These are phyloP conservation scores for Amesomyces nigricolor DNA, from an alignment of 2,329 filamentous ascomycete species.

Conservation along the genomic window DNA sequence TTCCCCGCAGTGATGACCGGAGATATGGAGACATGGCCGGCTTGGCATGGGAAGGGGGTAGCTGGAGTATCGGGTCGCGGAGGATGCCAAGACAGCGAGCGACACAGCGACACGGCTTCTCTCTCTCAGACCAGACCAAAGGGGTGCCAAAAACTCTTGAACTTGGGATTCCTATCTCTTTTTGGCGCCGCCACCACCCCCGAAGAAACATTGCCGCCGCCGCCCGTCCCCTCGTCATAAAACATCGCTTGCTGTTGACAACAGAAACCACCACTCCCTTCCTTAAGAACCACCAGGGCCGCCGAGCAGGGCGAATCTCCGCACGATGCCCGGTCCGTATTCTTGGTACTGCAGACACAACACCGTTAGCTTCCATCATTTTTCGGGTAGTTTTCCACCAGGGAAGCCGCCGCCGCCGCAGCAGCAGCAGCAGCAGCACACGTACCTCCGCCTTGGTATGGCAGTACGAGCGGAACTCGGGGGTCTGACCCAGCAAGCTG, in stretches of 20 bases:
- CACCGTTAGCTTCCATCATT: conserved; percentile 14
- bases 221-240: conserved; percentile 13
- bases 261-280: conserved; percentile 9
- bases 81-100: too few species aligned
- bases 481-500: conserved; percentile 91
- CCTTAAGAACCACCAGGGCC: conserved; percentile 74
- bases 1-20: neutral
- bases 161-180: conserved; percentile 15
- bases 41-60: conserved; percentile 6
- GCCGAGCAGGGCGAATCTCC: conserved; percentile 87
- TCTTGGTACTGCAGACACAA: conserved; percentile 68
- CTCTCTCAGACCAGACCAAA: neutral
- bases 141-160: conserved; percentile 4
- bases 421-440: conserved; percentile 1
- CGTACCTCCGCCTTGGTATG: conserved; percentile 77
- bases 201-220: conserved; percentile 13
- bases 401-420: neutral
- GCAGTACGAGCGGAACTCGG: conserved; percentile 97
- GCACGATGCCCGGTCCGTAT: conserved; percentile 90
- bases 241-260: conserved; percentile 22
- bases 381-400: too few species aligned
- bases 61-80: neutral
- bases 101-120: too few species aligned
- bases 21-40: conserved; percentile 4
- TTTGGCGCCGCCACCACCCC: conserved; percentile 19